Percentiles rank a stretch among this genome's conserved stretches.
Conservation (phyloP, 257 asterid species). For the Nemophila menziesii region DNA sequence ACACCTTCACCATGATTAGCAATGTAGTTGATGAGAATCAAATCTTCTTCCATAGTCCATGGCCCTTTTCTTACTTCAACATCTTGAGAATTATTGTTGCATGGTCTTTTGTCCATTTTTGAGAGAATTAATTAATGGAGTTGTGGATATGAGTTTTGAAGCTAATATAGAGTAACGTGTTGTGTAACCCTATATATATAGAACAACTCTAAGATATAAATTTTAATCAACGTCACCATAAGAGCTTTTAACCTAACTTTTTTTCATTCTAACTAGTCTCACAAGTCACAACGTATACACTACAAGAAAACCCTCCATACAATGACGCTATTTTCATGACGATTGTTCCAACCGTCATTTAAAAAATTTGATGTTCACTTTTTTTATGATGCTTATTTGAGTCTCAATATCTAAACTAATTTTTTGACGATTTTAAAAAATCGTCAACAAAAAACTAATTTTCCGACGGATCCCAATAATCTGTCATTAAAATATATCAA, state of each 20-base stretch:
- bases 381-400: too few species aligned
- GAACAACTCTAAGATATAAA: constrained; percentile 20
- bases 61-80: constrained; percentile 97
- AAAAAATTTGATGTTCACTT: too few species aligned
- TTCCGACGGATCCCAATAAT: too few species aligned
- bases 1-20: constrained; percentile 98
- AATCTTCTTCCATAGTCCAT: constrained; percentile 98
- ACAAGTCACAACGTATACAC: not conserved
- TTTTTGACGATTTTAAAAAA: too few species aligned
- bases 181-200: constrained; percentile 55
- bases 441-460: too few species aligned
- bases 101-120: constrained; percentile 43
- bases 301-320: too few species aligned
- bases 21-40: constrained; percentile 85
- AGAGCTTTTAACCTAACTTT: constrained; percentile 52
- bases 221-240: constrained; percentile 19
- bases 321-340: too few species aligned
- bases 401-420: too few species aligned
- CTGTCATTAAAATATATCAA: too few species aligned
- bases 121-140: not conserved
- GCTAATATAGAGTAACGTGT: constrained; percentile 30
- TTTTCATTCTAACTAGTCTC: constrained; percentile 3
- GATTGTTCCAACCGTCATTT: too few species aligned
- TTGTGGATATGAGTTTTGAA: constrained; percentile 18
- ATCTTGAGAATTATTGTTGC: constrained; percentile 54